phyloP scores from a whole-genome alignment of 2,329 filamentous ascomycete species.

The Monosporascus sp. region DNA sequence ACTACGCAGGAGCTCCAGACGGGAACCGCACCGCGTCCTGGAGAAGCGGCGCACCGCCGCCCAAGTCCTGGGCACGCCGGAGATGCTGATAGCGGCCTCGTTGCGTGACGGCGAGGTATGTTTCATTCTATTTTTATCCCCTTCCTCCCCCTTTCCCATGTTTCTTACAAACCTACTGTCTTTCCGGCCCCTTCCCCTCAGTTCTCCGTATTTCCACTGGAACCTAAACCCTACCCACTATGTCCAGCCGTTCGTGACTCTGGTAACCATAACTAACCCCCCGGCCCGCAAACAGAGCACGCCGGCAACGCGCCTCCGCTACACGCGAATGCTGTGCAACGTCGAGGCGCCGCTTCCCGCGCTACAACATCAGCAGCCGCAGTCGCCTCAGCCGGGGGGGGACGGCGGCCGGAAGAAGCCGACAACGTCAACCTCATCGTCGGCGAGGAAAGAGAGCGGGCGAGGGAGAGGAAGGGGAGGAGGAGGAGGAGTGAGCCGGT shows the following conservation, averaged over 20 bases:
- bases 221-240: background rate
- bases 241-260: background rate
- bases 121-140: slow-evolving; percentile 7
- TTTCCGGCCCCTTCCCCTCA: background rate
- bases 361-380: slow-evolving; percentile 1
- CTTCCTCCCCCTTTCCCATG: background rate
- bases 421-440: background rate
- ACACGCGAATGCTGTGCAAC: slow-evolving; percentile 51
- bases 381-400: slow-evolving; percentile 6
- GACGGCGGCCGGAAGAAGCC: slow-evolving; percentile 8
- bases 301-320: slow-evolving; percentile 49
- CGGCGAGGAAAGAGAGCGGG: background rate
- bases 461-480: too few species aligned
- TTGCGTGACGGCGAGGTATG: slow-evolving; percentile 49
- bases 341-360: slow-evolving; percentile 30
- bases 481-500: background rate
- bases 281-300: slow-evolving; percentile 38
- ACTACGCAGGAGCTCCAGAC: slow-evolving; percentile 4
- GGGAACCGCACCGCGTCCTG: slow-evolving; percentile 35
- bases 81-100: slow-evolving; percentile 55
- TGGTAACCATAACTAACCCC: background rate
- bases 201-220: background rate
- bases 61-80: slow-evolving; percentile 50
- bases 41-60: slow-evolving; percentile 46
- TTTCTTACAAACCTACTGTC: background rate